Evolutionary conservation across 192 early-diverging fungal species (phyloP), one percentile per base, ranked within the genome.

Genomic region (Coemansia sp.): DNA sequence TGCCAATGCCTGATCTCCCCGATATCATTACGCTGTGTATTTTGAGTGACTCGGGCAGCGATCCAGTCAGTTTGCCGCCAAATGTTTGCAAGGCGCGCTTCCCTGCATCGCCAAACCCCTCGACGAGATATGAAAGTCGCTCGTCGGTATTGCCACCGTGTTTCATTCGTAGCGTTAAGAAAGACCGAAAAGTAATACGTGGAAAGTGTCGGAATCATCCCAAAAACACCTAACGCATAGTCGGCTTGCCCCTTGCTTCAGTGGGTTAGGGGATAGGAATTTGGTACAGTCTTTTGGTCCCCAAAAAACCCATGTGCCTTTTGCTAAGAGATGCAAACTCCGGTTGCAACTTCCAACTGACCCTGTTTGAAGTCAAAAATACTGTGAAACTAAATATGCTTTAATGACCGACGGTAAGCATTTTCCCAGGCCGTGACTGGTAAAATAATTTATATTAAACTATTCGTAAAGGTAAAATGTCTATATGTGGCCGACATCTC

Each of bases 1-100:
- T 86, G n/a, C 85, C 85, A 10, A 74, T 62, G 1, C 85, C 85
- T 1, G 85, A 60, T n/a, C 72, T 64, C 11, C 85, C 85, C 2
- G 80, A 80, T 8, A 86, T n/a, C 24, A 86, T 50, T 0, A 80
- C 22, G 47, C 75, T 78, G 40, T 72, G 72, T 2, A 79, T 39
- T 11, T 38, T 40, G 1, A 78, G 64, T 38, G 36, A 65, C 3
- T 18, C 3, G 39, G 80, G 66, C n/a, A 68, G 36, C 0, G 43
- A 12, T 18, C 13, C 18, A 9, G 24, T 4, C 20, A 63, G 27
- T 44, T 75, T 79, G 34, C 82, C 82, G 29, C n/a, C 18, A 39
- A 80, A 49, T 10, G 70, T 57, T n/a, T 80, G 82, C 3, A 46
- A 27, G 12, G 80, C 38, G 24, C 76, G 72, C 38, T 55, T 22